Percentiles rank a stretch among this genome's conserved stretches.
phyloP scores from a whole-genome alignment of 441 rosid genomes.

The Mallotus japonicus region DNA sequence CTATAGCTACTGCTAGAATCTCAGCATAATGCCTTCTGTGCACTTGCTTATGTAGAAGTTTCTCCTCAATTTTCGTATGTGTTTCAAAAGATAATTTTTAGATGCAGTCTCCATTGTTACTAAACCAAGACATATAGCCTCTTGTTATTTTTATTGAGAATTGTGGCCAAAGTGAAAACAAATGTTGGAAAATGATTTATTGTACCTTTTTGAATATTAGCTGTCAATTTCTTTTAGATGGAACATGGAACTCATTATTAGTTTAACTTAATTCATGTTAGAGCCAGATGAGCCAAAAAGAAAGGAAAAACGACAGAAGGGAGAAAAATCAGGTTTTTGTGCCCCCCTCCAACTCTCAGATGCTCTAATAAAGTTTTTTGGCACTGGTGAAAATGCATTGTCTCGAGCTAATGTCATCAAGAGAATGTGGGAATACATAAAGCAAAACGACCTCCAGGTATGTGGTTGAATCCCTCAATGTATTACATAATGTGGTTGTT shows the following conservation, averaged over 20 bases:
- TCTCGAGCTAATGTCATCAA: constrained; percentile 55
- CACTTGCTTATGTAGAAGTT: not conserved
- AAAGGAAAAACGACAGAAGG: constrained; percentile 54
- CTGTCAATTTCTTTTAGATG: not conserved
- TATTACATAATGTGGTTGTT: not conserved
- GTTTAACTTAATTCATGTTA: constrained; percentile 20
- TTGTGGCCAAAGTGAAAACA: not conserved
- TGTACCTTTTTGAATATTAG: not conserved
- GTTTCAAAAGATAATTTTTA: not conserved
- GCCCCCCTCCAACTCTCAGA: constrained; percentile 63
- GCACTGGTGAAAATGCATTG: constrained; percentile 57
- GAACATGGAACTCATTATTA: not conserved
- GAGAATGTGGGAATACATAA: constrained; percentile 74
- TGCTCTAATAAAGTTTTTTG: constrained; percentile 60
- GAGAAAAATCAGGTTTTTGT: constrained; percentile 49
- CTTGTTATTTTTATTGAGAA: not conserved
- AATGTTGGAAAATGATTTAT: not conserved
- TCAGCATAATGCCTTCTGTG: not conserved
- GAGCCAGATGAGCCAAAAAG: constrained; percentile 40
- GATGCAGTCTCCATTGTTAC: not conserved
- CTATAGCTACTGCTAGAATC: not conserved
- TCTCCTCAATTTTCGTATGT: not conserved
- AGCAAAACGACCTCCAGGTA: constrained; percentile 70
- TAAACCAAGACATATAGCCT: not conserved
- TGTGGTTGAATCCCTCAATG: not conserved